These are phyloP conservation scores for Vigna nakashimae DNA, from an alignment of 306 rosid genomes.

Conservation along the genomic window DNA sequence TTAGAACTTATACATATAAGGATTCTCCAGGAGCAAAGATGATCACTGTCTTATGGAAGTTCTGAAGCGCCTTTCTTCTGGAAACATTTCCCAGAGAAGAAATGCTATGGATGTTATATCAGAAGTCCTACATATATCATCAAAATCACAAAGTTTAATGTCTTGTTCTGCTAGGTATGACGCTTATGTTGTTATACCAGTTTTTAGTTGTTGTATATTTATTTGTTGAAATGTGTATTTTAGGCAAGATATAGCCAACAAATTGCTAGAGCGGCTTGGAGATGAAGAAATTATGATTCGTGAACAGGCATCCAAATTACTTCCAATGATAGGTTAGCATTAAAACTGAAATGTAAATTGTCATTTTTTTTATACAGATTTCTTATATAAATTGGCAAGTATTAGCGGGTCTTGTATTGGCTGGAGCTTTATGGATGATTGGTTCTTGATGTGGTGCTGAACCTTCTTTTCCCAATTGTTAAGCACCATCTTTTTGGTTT, in stretches of 20 bases:
- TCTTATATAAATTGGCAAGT: conserved; percentile 1
- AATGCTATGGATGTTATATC: conserved; percentile 86
- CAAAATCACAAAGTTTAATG: conserved; percentile 51
- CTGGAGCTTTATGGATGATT: conserved; percentile 36
- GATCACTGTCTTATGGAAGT: conserved; percentile 70
- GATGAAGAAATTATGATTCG: conserved; percentile 73
- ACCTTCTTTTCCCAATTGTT: conserved; percentile 25
- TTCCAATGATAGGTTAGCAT: conserved; percentile 73
- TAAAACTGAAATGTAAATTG: conserved; percentile 32
- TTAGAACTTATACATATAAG: conserved; percentile 43
- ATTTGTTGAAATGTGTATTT: conserved; percentile 44
- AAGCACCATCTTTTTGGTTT: conserved; percentile 1
- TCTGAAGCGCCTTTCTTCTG: conserved; percentile 70
- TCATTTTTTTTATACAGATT: not conserved
- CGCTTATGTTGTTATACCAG: conserved; percentile 18
- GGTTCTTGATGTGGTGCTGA: conserved; percentile 26
- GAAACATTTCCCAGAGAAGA: conserved; percentile 70
- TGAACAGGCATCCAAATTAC: conserved; percentile 73
- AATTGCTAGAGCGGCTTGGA: conserved; percentile 72
- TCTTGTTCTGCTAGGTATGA: conserved; percentile 67
- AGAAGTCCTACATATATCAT: conserved; percentile 62
- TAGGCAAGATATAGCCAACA: conserved; percentile 77
- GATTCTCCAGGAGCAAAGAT: conserved; percentile 71
- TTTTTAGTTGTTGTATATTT: conserved; percentile 36
- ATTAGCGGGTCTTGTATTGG: conserved; percentile 25